Base-by-base conservation (phyloP, 371 early-diverging fungal species). In the Zopfochytrium polystomum region DNA sequence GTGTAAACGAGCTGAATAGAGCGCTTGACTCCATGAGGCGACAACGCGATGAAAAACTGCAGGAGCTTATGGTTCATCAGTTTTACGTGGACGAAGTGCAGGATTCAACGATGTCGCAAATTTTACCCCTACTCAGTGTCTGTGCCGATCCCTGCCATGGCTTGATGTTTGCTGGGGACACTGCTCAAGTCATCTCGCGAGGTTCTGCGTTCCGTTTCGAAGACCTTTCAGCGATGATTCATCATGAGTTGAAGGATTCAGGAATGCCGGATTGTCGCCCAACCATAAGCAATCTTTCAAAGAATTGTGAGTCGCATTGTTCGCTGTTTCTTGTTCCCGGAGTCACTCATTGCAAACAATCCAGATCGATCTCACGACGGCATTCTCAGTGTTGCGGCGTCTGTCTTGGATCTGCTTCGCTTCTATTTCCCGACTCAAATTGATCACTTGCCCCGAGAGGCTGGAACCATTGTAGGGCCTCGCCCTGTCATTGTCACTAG, bases 131-230 rank as follows among this genome's bases (percentile, higher is more conserved):
- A n/a, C 38, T 67, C 1, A 51, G 38, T 6, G 31, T 66, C 18
- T 66, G 67, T 35, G 33, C 53, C 30, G 45, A 52, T 31, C 67
- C 62, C n/a, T 29, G 45, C 3, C 63, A 58, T 20, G 67, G 67
- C 2, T 52, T 67, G 27, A 58, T 67, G 67, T 67, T 67, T 62
- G 67, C 67, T 34, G 67, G 67, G 23, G 67, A 67, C 33, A 67
- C 67, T 6, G 67, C 67, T 3, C 67, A 67, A 58, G 55, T 54
- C 11, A 67, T 67, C 51, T 43, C 60, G 44, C 50, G 63, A 5
- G 67, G 67, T 1, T 67, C 67, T 27, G 57, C 45, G 11, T 67
- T 67, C 33, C 56, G 67, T 7, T 67, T 67, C 31, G 46, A 67
- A 47, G 67, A 62, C 29, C 33, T 67, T 29, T 25, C 42, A 2